Conservation (phyloP, 129 eudicot species). For the Escallonia herrerae region DNA sequence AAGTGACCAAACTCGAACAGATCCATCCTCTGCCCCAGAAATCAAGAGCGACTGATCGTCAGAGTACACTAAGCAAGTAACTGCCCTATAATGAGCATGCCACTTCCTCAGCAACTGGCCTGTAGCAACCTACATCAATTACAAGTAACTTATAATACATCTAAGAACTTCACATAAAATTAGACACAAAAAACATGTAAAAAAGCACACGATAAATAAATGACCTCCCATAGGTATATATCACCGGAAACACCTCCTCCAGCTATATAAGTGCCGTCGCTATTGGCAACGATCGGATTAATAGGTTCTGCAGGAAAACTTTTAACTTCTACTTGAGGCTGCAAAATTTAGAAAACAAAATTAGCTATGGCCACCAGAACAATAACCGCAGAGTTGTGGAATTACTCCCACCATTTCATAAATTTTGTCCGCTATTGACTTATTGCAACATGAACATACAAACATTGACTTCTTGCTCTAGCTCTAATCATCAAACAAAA, state of each 20-base stretch:
- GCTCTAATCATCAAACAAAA: no score
- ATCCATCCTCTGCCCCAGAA: conserved; percentile 93
- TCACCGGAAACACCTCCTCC: conserved; percentile 76
- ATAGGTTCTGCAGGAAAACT: conserved; percentile 83
- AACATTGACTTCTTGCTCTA: no score
- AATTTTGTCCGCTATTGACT: no score
- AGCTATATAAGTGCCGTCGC: conserved; percentile 58
- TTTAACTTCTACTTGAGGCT: conserved; percentile 87
- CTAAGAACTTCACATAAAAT: neutral
- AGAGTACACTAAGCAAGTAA: conserved; percentile 62
- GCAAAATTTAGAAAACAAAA: conserved; percentile 13
- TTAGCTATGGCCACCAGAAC: neutral
- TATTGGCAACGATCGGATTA: conserved; percentile 53
- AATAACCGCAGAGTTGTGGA: no score
- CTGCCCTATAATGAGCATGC: conserved; percentile 87
- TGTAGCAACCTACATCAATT: conserved; percentile 51
- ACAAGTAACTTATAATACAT: neutral
- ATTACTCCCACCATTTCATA: no score
- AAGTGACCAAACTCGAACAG: conserved; percentile 90
- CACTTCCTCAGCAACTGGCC: conserved; percentile 87
- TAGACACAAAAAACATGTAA: neutral
- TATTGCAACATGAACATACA: no score
- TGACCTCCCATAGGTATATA: conserved; percentile 84
- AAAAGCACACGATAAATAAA: neutral
- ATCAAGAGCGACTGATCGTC: conserved; percentile 73